A percentile compares a stretch with the other conserved stretches of the same genome.
Conservation (phyloP, 208 protist genomes). For the Tritrichomonas foetus region DNA sequence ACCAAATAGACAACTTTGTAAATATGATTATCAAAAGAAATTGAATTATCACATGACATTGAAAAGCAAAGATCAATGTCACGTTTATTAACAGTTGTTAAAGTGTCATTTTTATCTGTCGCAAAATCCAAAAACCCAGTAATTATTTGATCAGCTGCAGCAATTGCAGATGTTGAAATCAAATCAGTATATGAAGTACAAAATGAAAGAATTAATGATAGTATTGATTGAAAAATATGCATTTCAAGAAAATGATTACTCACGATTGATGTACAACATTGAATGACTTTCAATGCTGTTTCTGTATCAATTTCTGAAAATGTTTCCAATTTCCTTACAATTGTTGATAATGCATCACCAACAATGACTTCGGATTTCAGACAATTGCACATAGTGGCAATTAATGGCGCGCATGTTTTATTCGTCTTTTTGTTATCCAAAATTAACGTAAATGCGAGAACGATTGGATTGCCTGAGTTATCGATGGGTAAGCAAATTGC, state of each 20-base stretch:
- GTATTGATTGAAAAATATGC: neutral
- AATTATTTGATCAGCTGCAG: neutral
- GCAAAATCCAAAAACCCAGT: neutral
- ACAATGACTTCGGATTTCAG: neutral
- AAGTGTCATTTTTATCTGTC: neutral
- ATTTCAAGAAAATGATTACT: neutral
- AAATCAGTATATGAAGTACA: neutral
- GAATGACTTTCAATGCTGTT: neutral
- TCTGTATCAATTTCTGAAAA: neutral
- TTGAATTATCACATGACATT: neutral
- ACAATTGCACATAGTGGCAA: neutral
- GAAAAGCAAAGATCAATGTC: neutral
- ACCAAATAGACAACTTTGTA: neutral
- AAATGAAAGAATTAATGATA: neutral
- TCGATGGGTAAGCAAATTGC: neutral
- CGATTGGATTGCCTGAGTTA: neutral
- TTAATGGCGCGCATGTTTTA: neutral
- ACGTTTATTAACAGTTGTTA: neutral
- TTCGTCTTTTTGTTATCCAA: neutral
- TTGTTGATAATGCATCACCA: neutral
- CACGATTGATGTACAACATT: neutral
- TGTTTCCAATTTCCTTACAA: neutral
- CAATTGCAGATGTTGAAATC: neutral
- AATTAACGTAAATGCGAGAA: neutral
- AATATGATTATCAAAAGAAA: neutral